phyloP scores from a whole-genome alignment of 441 rosid genomes.

The Bruguiera hainesii region DNA sequence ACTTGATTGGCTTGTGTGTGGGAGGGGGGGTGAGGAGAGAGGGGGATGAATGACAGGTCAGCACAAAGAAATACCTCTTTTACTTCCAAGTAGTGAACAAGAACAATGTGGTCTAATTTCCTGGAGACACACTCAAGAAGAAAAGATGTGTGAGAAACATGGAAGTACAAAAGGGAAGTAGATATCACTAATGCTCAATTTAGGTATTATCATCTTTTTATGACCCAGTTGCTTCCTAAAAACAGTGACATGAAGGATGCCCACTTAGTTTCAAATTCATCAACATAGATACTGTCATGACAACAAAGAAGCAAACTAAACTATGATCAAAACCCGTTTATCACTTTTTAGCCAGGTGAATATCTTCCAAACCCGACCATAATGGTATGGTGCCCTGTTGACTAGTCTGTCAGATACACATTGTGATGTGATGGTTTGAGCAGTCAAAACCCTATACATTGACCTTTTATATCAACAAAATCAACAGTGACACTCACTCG shows the following conservation, averaged over 20 bases:
- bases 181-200: background rate
- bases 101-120: slow-evolving; percentile 59
- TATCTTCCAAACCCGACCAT: background rate
- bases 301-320: background rate
- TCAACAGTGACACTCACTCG: slow-evolving; percentile 33
- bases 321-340: background rate
- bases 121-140: slow-evolving; percentile 33
- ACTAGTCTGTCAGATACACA: background rate
- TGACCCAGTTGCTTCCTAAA: no score
- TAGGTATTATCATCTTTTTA: no score
- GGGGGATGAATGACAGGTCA: slow-evolving; percentile 9
- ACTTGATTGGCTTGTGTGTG: background rate
- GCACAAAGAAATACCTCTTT: slow-evolving; percentile 44
- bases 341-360: no score
- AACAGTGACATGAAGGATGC: no score
- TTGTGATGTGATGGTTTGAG: slow-evolving; percentile 1
- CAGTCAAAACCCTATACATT: background rate
- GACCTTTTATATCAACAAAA: slow-evolving; percentile 8
- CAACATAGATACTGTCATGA: no score
- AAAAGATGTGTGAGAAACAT: background rate
- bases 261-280: no score
- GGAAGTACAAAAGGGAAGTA: background rate
- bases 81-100: slow-evolving; percentile 72
- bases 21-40: no score
- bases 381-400: background rate